Evolutionary conservation across 2,329 filamentous ascomycete species (phyloP), one percentile per base, ranked within the genome.

Genomic region (Exophiala bonariae): DNA sequence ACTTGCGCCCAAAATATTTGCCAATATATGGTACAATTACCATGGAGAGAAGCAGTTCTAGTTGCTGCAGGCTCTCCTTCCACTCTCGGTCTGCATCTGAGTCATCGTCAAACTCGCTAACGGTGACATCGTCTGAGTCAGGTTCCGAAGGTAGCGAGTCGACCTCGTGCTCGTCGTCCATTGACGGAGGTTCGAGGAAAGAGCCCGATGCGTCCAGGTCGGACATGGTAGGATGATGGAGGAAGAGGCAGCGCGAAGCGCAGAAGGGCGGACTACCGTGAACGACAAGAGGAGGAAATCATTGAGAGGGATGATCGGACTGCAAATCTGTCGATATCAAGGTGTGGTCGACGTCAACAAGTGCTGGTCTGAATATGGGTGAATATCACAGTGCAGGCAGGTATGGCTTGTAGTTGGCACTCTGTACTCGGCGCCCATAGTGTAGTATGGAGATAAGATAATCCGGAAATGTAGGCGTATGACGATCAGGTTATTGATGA

Each of bases 61-160:
- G 72, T 72, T 99, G 93, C 69, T 96, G 89, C 54, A 99, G 73
- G 61, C 88, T 95, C 62, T 91, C 88, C 61, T 92, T 86, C 93
- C 93, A 99, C 71, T 99, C 92, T 52, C 81, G 81, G 69, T 99
- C 92, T 8, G 93, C 93, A 65, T 97, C 92, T 31, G 87, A 89
- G 50, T 86, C 76, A 50, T 77, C 75, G 40, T 86, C 47, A 28
- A 85, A 82, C 43, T 73, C 73, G 46, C 69, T 75, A 50, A 70
- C 66, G 3, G 73, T 73, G 22, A 73, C 77, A 39, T 66, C 68
- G 45, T 77, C 75, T 3, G 77, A 75, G 18, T 77, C 72, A 9
- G 68, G 66, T 18, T 70, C 69, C 3, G 71, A 73, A 2, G 71
- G 71, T 14, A 74, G 62, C 1, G 71, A 73, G 17, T 68, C 70